phyloP scores from a whole-genome alignment of 331 rosid genomes.

The Cydonia oblonga region DNA sequence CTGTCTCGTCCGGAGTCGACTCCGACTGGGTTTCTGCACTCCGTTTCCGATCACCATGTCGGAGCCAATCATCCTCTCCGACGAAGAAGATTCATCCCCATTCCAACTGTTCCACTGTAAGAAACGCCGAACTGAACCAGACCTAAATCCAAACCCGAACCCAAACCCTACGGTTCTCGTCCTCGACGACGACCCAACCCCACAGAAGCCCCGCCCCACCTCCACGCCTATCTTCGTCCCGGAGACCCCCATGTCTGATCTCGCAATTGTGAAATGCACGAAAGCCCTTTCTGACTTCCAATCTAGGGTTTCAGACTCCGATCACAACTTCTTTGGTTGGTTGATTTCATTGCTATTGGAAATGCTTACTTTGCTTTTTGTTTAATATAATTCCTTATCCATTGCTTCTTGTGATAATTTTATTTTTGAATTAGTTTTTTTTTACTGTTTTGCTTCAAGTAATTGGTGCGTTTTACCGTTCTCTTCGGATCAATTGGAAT shows the following conservation, averaged over 20 bases:
- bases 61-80: conserved; percentile 2
- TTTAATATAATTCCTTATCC: not conserved
- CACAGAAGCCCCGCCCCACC: conserved; percentile 39
- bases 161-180: conserved; percentile 5
- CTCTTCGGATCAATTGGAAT: not conserved
- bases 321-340: not conserved
- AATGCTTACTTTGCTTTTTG: not conserved
- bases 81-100: not conserved
- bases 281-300: not conserved
- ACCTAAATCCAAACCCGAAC: conserved; percentile 3
- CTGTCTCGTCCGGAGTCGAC: not conserved
- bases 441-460: too few species aligned
- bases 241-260: conserved; percentile 27
- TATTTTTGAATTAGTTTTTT: not conserved
- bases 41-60: not conserved
- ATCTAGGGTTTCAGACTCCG: not conserved
- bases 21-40: not conserved
- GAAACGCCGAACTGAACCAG: not conserved
- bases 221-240: not conserved
- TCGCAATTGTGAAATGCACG: conserved; percentile 35
- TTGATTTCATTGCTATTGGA: not conserved
- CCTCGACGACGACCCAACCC: conserved; percentile 34
- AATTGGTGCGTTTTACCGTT: too few species aligned
- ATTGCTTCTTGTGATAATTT: not conserved
- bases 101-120: not conserved